Percentiles rank a stretch among this genome's conserved stretches.
Evolutionary conservation across 345 rosid species (phyloP).

Genomic region (Theobroma cacao): DNA sequence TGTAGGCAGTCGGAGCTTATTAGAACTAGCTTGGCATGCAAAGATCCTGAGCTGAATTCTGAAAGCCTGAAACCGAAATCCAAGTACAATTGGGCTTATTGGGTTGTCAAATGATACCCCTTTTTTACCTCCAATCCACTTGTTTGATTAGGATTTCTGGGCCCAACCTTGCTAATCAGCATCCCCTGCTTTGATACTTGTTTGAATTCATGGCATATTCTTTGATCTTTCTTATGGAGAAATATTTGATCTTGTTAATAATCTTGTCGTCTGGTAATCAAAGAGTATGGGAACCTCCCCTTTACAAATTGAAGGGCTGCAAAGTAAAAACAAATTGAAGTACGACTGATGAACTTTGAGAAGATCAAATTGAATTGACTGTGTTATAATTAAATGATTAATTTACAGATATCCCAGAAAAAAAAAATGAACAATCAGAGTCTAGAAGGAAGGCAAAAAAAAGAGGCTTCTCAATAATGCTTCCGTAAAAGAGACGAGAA

Average conservation of each 20-base stretch:
- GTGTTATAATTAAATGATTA: not conserved
- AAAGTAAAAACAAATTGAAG: not conserved
- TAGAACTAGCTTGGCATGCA: too few relatives aligned
- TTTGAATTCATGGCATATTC: too few relatives aligned
- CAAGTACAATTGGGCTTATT: too few relatives aligned
- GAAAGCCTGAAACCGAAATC: too few relatives aligned
- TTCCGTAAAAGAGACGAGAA: not conserved
- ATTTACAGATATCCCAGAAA: slow-evolving; percentile 12
- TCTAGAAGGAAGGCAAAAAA: not conserved
- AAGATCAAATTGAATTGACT: not conserved
- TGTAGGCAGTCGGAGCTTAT: too few relatives aligned
- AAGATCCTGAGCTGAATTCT: too few relatives aligned
- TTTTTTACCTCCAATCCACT: not conserved
- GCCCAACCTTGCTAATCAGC: not conserved
- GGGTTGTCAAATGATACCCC: too few relatives aligned
- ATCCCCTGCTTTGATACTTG: too few relatives aligned
- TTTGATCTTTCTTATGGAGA: too few relatives aligned
- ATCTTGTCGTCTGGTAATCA: not conserved
- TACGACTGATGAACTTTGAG: not conserved
- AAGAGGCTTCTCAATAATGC: not conserved
- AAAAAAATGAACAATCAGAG: too few relatives aligned
- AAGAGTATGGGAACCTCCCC: not conserved
- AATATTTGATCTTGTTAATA: not conserved
- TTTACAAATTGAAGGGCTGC: not conserved
- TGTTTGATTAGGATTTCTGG: not conserved